Conservation (phyloP, 768 basidiomycete genomes). For the Kwoniella dejecticola region DNA sequence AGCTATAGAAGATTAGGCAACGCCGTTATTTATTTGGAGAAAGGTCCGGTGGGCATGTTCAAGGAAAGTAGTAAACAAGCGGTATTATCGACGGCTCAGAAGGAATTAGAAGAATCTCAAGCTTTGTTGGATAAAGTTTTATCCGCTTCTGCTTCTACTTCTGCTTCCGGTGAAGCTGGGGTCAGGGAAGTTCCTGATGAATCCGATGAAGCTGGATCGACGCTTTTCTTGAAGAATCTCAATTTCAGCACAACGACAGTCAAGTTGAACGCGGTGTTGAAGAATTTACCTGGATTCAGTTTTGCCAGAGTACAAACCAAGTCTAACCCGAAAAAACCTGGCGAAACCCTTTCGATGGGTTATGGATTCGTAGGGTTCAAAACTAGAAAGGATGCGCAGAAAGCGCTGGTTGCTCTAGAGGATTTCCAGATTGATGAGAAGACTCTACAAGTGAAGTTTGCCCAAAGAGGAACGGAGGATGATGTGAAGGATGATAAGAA, state of each 20-base stretch:
- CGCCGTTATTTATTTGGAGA: constrained; percentile 88
- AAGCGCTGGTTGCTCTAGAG: constrained; percentile 74
- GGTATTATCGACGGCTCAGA: constrained; percentile 40
- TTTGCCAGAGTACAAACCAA: constrained; percentile 92
- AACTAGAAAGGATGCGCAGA: constrained; percentile 69
- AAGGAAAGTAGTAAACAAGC: constrained; percentile 20
- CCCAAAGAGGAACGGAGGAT: constrained; percentile 73
- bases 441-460: constrained; percentile 77
- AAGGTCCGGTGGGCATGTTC: constrained; percentile 85
- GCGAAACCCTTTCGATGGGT: constrained; percentile 80
- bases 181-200: constrained; percentile 27
- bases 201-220: constrained; percentile 64
- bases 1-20: constrained; percentile 87
- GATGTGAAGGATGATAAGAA: constrained; percentile 52
- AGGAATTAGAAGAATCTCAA: constrained; percentile 54
- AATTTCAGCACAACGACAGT: constrained; percentile 86
- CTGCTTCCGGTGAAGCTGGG: too few relatives aligned
- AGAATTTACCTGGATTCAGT: constrained; percentile 72
- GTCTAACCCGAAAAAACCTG: constrained; percentile 74
- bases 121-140: constrained; percentile 56
- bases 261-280: constrained; percentile 69
- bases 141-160: too few relatives aligned
- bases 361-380: constrained; percentile 95
- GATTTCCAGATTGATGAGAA: constrained; percentile 86
- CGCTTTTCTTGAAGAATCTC: constrained; percentile 92